Evolutionary conservation across 2,329 filamentous ascomycete species (phyloP), one percentile per base, ranked within the genome.

Genomic region (Fusarium euwallaceae): DNA sequence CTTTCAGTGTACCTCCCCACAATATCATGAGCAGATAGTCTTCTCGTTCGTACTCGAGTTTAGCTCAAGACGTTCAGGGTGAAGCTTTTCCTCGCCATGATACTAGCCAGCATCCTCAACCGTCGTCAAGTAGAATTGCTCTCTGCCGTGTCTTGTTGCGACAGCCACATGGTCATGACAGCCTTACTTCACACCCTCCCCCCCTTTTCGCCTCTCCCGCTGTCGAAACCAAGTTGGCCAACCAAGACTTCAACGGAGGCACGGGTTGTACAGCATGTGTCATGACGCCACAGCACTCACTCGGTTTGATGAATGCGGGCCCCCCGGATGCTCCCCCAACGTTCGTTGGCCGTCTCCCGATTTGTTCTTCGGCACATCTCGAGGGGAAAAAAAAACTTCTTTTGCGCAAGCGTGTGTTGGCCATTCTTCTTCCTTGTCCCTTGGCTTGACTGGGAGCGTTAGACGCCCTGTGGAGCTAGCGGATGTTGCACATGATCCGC

Each of bases 401-500:
- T 61, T 59, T 34, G 61, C 55, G 41, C 34, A 61, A 61, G 16
- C 24, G 55, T 73, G 66, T 78, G 78, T 76, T 77, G 78, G 76
- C 36, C 68, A 74, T 63, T 61, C 53, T 63, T 61, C 53, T 73
- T 69, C 72, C 69, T 68, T 64, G 69, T 71, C 61, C 56, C 66
- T 72, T 76, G 59, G 66, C 72, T 77, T 74, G 71, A 29, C 66
- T 68, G 70, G 64, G 64, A 53, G 76, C 77, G 78, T 80, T 78
- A 79, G 73, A 80, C 77, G 78, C 77, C 78, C 67, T 70, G 78
- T 80, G 78, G 78, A 78, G 72, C 73, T 71, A 74, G 68, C 75
- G 73, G 76, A 79, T 80, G 78, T 79, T 80, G 76, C 78, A 79
- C 78, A 80, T 80, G 78, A 80, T 80, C 69, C 71, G 76, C 70